A percentile compares a stretch with the other conserved stretches of the same genome.
Evolutionary conservation across 2,329 filamentous ascomycete genomes (phyloP).

Genomic region (Diaporthe caulivora): DNA sequence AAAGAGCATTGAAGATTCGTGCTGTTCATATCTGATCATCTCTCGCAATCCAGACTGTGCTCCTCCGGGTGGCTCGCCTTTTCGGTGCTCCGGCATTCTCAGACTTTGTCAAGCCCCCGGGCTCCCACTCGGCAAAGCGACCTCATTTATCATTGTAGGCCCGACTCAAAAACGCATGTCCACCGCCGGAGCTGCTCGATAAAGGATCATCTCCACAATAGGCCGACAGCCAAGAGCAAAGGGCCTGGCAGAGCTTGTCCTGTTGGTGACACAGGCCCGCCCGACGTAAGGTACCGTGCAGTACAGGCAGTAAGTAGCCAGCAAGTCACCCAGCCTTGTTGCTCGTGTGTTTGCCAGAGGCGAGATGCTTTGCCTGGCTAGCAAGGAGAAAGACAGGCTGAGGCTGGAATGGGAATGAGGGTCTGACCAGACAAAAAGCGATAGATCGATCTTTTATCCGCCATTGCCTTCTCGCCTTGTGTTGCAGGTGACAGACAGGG

Average conservation of each 20-base stretch:
- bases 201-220: conserved; percentile 20
- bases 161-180: conserved; percentile 5
- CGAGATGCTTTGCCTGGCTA: not conserved
- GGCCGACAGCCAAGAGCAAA: conserved; percentile 24
- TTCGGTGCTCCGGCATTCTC: not conserved
- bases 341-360: conserved; percentile 13
- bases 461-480: conserved; percentile 20
- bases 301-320: conserved; percentile 6
- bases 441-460: conserved; percentile 28
- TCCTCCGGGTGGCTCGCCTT: not conserved
- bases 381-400: conserved; percentile 20
- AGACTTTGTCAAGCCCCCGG: conserved; percentile 7
- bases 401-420: conserved; percentile 16
- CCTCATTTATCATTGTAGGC: not conserved
- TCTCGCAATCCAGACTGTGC: not conserved
- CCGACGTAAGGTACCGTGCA: not conserved
- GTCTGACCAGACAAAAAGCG: conserved; percentile 31
- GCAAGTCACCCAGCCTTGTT: not conserved
- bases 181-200: conserved; percentile 9
- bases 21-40: not conserved
- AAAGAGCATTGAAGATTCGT: not conserved
- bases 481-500: conserved; percentile 33
- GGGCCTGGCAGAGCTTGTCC: conserved; percentile 1
- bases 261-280: conserved; percentile 25
- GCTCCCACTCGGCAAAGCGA: conserved; percentile 17